Evolutionary conservation across 1,284 basidiomycete species (phyloP).

Genomic region (Somion occarium): DNA sequence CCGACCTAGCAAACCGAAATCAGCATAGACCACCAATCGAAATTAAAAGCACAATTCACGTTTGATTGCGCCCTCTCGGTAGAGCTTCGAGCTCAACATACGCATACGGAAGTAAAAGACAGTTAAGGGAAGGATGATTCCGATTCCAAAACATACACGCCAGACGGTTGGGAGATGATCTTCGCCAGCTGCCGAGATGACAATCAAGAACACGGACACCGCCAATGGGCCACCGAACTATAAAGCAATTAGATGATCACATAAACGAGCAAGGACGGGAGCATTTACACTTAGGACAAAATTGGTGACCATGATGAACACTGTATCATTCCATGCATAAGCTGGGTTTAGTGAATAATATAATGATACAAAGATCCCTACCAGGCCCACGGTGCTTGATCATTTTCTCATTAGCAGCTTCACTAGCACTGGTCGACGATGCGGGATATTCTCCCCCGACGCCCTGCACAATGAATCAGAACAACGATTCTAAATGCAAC

Average conservation of each 20-base stretch:
- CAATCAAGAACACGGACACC: slow-evolving; percentile 68
- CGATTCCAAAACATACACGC: slow-evolving; percentile 74
- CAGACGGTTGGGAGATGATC: slow-evolving; percentile 67
- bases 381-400: slow-evolving; percentile 58
- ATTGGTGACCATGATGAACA: slow-evolving; percentile 77
- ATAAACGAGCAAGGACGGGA: not conserved
- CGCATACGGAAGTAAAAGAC: slow-evolving; percentile 71
- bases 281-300: slow-evolving; percentile 49
- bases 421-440: slow-evolving; percentile 60
- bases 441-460: slow-evolving; percentile 80
- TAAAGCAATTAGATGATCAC: slow-evolving; percentile 6
- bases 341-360: slow-evolving; percentile 2
- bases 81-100: slow-evolving; percentile 68
- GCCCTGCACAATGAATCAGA: slow-evolving; percentile 37
- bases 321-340: slow-evolving; percentile 27
- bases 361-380: slow-evolving; percentile 18
- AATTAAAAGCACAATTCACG: slow-evolving; percentile 27
- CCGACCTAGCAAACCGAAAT: slow-evolving; percentile 38
- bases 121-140: slow-evolving; percentile 60
- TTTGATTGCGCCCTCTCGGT: slow-evolving; percentile 63
- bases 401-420: slow-evolving; percentile 72
- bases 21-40: slow-evolving; percentile 5
- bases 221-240: slow-evolving; percentile 69
- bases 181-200: slow-evolving; percentile 61
- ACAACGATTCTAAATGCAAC: not conserved